Conservation (phyloP, 2,329 filamentous ascomycete species). For the Diaporthe sp. region DNA sequence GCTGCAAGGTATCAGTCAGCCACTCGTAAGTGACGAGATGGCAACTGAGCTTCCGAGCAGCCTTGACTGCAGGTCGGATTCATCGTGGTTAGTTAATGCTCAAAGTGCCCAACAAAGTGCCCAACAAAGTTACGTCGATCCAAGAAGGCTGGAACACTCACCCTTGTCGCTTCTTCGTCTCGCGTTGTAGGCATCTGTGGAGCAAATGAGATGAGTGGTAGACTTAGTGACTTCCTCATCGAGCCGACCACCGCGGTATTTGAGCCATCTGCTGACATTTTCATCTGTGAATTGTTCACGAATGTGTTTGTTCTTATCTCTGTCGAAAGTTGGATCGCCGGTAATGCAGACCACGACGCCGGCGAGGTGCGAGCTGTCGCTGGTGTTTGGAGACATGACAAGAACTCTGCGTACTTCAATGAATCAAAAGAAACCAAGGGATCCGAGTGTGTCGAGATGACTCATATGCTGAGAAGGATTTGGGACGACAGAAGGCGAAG, state of each 20-base stretch:
- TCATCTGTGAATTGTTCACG: conserved; percentile 54
- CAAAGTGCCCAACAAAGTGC: neutral
- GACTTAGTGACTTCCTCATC: conserved; percentile 57
- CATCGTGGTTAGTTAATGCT: neutral
- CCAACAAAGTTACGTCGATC: too few relatives aligned
- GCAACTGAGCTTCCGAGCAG: conserved; percentile 47
- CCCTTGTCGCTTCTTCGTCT: conserved; percentile 49
- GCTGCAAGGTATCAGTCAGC: conserved; percentile 59
- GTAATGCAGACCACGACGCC: conserved; percentile 65
- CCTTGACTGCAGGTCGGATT: conserved; percentile 46
- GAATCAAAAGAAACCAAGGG: neutral
- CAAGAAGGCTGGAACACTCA: conserved; percentile 34
- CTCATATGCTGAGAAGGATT: neutral
- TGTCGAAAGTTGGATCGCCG: conserved; percentile 62
- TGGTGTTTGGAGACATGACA: neutral
- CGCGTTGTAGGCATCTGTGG: conserved; percentile 68
- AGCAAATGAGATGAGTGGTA: conserved; percentile 80
- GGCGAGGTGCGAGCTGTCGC: conserved; percentile 52
- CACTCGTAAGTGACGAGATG: conserved; percentile 62
- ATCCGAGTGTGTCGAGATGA: neutral
- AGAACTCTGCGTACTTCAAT: conserved; percentile 2
- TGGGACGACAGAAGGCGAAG: neutral
- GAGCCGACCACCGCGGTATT: conserved; percentile 69
- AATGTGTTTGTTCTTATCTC: neutral
- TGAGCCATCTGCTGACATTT: conserved; percentile 75